Evolutionary conservation across 148 eudicot species (phyloP), one percentile per base, ranked within the genome.

Genomic region (Silene latifolia): DNA sequence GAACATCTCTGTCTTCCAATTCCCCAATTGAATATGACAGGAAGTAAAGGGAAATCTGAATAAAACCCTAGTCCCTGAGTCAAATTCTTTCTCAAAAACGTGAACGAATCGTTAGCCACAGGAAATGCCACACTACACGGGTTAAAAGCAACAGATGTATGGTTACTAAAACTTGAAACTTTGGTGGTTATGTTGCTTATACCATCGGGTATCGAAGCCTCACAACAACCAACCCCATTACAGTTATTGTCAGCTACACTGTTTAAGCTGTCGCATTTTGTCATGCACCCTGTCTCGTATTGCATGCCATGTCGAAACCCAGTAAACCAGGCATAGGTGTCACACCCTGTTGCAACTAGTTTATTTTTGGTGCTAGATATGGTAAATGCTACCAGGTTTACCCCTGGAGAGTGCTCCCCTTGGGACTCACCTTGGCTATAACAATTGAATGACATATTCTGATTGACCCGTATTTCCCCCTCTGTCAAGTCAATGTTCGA

Each of bases 51-150:
- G 20, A 2, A 8, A 1, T 58, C 27, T 13, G 8, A 3, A 32
- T 23, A 76, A 51, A 63, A 44, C 1, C 1, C 51, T 0, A 10
- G 7, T 1, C 18, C 8, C 11, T 58, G 23, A 15, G 61, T 76
- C 73, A 76, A 59, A 68, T 76, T 24, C 39, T 19, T 6, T 2
- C 29, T 25, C 0, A 17, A 1, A 44, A 75, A 75, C 7, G 5
- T 14, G 58, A 32, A 57, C 0, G 72, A 17, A 20, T 63, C 76
- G 12, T 7, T 72, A 0, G 72, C 79, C 17, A 76, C 79, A 23
- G 74, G 63, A 29, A 64, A 80, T 1, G 82, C 82, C 3, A 53
- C 29, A 58, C 78, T 65, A 42, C 82, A 80, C 0, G 75, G 82
- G 11, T 65, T 75, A 44, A 80, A 70, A 17, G 25, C 0, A 0